Base-by-base conservation (phyloP, 352 stramenopile species). In the Thalassiosira hispida region DNA sequence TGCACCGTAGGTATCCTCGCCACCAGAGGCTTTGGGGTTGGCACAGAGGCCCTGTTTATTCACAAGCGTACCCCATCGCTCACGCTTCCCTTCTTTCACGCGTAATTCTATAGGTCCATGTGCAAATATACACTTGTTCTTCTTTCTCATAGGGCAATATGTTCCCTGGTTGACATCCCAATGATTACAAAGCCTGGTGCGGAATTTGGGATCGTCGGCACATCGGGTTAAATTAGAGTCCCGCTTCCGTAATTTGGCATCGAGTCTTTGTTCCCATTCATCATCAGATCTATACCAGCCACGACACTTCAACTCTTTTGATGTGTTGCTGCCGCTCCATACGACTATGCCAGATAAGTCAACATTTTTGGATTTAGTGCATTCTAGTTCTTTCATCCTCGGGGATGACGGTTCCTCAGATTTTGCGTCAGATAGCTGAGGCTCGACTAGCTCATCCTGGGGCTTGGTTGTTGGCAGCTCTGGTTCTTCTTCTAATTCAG, bases 41-140 rank as follows among this genome's bases (percentile, higher is more conserved):
- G 84, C 86, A 62, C 80, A 90, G 23, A 91, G 64, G 18, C 87
- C 87, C 59, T 92, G 81, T 53, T 88, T 90, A 56, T 92, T 87
- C 0, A 95, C 86, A 23, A 93, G 80, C 59, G 83, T 91, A 23
- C 92, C 91, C 93, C 92, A 96, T 40, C 92, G 67, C 75, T 93
- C 81, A 42, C 77, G 65, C 75, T 95, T 95, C 23, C 84, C 87
- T 70, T 95, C 91, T 62, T 95, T 95, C 1, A 96, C 89, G 40
- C 92, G 73, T 20, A 96, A 73, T 81, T 96, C 93, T 4, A 92
- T 76, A 14, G 91, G 91, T 38, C 91, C 90, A 82, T 96, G 93
- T 11, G 93, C 93, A 81, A 96, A 96, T 47, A 95, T 87, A 64
- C 93, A 96, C 75, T 95, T 96, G 40, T 86, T 91, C 74, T 93